phyloP scores from a whole-genome alignment of 352 stramenopile genomes.

The Phytophthora quininea region DNA sequence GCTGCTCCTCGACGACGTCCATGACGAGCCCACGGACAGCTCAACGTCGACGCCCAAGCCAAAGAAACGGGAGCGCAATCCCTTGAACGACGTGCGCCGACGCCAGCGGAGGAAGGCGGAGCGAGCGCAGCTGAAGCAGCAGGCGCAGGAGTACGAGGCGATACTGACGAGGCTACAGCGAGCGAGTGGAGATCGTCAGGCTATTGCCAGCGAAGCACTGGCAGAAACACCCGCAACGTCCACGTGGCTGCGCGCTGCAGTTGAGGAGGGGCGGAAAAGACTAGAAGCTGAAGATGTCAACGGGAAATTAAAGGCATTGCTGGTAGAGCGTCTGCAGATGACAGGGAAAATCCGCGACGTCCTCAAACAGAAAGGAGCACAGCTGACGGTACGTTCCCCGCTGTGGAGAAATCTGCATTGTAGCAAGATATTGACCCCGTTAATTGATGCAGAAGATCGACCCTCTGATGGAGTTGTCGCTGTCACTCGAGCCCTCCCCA shows the following conservation, averaged over 20 bases:
- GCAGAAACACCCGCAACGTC: background rate
- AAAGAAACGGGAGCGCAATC: conserved; percentile 22
- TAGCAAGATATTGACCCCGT: background rate
- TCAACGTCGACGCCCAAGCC: background rate
- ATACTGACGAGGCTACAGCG: conserved; percentile 19
- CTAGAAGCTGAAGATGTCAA: conserved; percentile 17
- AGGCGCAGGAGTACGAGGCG: conserved; percentile 23
- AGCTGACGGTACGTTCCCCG: background rate
- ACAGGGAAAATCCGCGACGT: conserved; percentile 3
- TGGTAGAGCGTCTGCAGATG: conserved; percentile 8
- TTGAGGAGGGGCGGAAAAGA: conserved; percentile 9
- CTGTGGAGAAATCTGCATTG: background rate
- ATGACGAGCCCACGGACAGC: background rate
- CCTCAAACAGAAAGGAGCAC: conserved; percentile 7
- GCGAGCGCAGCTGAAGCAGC: conserved; percentile 28
- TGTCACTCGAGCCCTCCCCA: background rate
- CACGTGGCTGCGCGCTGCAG: conserved; percentile 6
- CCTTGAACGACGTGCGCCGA: conserved; percentile 10
- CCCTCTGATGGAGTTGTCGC: background rate
- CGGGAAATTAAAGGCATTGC: conserved; percentile 7
- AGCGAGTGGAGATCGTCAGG: background rate
- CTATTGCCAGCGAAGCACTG: background rate
- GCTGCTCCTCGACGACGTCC: background rate
- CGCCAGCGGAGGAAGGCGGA: conserved; percentile 18
- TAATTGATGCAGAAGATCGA: background rate